Conservation (phyloP, 805 yeast species). For the Pichia kluyveri region DNA sequence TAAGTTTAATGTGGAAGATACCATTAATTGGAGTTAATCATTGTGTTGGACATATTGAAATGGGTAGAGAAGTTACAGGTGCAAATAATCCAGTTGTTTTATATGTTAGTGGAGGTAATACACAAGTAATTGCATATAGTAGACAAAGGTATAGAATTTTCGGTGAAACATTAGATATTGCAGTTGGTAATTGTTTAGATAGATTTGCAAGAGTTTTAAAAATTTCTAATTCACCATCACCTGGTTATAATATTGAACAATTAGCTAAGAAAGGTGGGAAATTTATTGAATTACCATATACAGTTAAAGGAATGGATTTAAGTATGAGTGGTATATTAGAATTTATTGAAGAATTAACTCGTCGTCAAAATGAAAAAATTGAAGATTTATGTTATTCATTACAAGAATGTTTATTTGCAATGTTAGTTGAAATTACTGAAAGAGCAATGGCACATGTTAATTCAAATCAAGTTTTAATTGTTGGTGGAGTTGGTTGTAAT, state of each 20-base stretch:
- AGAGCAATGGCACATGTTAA: constrained; percentile 97
- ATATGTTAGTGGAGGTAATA: constrained; percentile 97
- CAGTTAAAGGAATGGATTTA: constrained; percentile 97
- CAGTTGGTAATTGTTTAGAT: constrained; percentile 95
- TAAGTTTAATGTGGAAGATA: constrained; percentile 67
- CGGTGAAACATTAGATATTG: constrained; percentile 97
- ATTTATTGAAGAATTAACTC: constrained; percentile 50
- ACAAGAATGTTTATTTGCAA: constrained; percentile 87
- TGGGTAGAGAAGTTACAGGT: constrained; percentile 98
- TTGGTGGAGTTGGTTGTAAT: constrained; percentile 98
- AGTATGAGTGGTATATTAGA: constrained; percentile 95
- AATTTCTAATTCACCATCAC: constrained; percentile 90
- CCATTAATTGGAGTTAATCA: constrained; percentile 95
- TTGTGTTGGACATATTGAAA: constrained; percentile 96
- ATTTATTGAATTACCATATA: constrained; percentile 77
- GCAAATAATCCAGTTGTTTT: constrained; percentile 95
- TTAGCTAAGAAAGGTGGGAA: constrained; percentile 62
- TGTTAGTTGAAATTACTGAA: constrained; percentile 96
- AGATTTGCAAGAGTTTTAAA: constrained; percentile 86
- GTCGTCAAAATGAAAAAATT: constrained; percentile 22
- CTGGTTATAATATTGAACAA: constrained; percentile 96
- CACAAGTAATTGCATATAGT: constrained; percentile 95
- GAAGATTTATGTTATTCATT: constrained; percentile 85
- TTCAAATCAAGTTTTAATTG: constrained; percentile 81
- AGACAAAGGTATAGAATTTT: constrained; percentile 92